Conservation (phyloP, 208 protist species). For the Trypanosoma platydactyli region DNA sequence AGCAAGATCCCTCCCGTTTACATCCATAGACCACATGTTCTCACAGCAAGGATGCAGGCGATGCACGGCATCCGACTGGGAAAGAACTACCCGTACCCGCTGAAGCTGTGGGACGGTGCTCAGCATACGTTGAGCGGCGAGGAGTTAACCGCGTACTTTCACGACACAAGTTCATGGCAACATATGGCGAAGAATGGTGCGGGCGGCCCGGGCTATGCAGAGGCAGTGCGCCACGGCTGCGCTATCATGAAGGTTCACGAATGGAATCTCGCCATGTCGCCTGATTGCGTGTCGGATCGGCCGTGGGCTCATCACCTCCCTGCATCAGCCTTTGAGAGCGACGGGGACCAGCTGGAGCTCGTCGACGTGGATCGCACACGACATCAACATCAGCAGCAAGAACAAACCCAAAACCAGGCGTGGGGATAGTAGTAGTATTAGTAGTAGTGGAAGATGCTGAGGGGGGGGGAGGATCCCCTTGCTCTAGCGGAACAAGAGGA, state of each 20-base stretch:
- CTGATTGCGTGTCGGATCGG: slow-evolving; percentile 27
- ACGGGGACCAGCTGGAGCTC: slow-evolving; percentile 22
- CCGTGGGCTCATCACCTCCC: slow-evolving; percentile 50
- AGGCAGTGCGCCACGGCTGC: slow-evolving; percentile 69
- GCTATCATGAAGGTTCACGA: slow-evolving; percentile 68
- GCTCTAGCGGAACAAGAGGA: too few species aligned
- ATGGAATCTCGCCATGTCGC: slow-evolving; percentile 37
- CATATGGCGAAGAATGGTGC: slow-evolving; percentile 24
- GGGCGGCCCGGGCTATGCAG: slow-evolving; percentile 60
- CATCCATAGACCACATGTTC: slow-evolving; percentile 86
- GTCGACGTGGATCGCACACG: neutral
- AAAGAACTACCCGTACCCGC: slow-evolving; percentile 84
- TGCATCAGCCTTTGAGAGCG: slow-evolving; percentile 25
- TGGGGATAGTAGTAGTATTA: too few species aligned
- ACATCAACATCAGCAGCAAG: neutral
- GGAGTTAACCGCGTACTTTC: slow-evolving; percentile 69
- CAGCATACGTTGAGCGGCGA: slow-evolving; percentile 44
- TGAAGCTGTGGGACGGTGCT: slow-evolving; percentile 89
- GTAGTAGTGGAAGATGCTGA: too few species aligned
- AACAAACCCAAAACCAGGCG: too few species aligned
- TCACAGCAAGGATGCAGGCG: slow-evolving; percentile 85
- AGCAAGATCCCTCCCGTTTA: slow-evolving; percentile 86
- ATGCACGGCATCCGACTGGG: slow-evolving; percentile 84
- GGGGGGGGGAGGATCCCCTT: too few species aligned
- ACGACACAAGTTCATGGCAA: slow-evolving; percentile 24